Percentiles rank a stretch among this genome's conserved stretches.
Conservation (phyloP, 176 grass and related monocot genomes). For the bread wheat (Triticum aestivum) region IWGSC_CS_RefSeq_v2.1 NC_057801.1:538011560-538012059, state of each 20-base stretch:
- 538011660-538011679: background rate
- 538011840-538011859: background rate
- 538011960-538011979: background rate
- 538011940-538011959: background rate
- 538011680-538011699: background rate
- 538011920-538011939: background rate
- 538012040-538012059: background rate
- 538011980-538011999: background rate
- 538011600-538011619: background rate
- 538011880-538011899: background rate
- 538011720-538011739: background rate
- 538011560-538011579: background rate
- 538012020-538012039: constrained; percentile 2
- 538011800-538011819: background rate
- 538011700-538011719: background rate
- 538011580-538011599: background rate
- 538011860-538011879: background rate
- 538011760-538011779: background rate
- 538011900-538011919: background rate
- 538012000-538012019: background rate
- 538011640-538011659: background rate
- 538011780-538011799: background rate
- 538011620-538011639: background rate
- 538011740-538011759: background rate
- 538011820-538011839: background rate